Evolutionary conservation across 2,329 filamentous ascomycete species (phyloP), one percentile per base, ranked within the genome.

Genomic region (Claviceps lovelessii): DNA sequence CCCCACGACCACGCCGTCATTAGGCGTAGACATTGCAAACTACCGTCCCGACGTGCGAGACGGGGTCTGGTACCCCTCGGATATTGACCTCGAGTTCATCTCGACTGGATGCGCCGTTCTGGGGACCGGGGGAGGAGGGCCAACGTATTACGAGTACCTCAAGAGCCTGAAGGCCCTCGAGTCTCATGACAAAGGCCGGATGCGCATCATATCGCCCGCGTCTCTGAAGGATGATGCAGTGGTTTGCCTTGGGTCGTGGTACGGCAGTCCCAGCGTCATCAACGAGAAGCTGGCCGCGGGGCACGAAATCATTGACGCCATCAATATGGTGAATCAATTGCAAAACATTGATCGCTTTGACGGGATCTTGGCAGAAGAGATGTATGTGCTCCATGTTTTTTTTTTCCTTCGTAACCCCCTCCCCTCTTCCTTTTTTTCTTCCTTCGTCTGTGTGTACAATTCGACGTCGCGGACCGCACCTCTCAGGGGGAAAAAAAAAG

Each of bases 241-340:
- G 1, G 65, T 72, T 4, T 71, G 71, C 46, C 71, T 73, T 44
- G 72, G 72, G 0, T 72, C 71, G 0, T 74, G 72, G 65, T 75
- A 74, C 47, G 73, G 73, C 3, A 71, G 70, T 39, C 71, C 71
- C 0, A 72, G 67, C 23, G 70, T 72, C 10, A 68, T 69, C 45
- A 69, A 68, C 39, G 70, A 72, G 59, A 63, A 67, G 0, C 62
- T 72, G 1, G 63, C 64, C 0, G 62, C 62, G 1, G 71, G 70
- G 4, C 67, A 60, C 17, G 70, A 72, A 57, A 70, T 72, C 28
- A 60, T 65, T 23, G 61, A 59, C 3, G 70, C 68, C 1, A 69
- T 72, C 48, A 65, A 71, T 45, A 67, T 67, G 3, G 57, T 69
- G 1, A 66, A 63, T 13, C 68, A 63, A 47, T 62, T 70, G 10